Percentiles rank a stretch among this genome's conserved stretches.
Conservation (phyloP, 164 flowering plant genomes). For the Nymphaea colorata region DNA sequence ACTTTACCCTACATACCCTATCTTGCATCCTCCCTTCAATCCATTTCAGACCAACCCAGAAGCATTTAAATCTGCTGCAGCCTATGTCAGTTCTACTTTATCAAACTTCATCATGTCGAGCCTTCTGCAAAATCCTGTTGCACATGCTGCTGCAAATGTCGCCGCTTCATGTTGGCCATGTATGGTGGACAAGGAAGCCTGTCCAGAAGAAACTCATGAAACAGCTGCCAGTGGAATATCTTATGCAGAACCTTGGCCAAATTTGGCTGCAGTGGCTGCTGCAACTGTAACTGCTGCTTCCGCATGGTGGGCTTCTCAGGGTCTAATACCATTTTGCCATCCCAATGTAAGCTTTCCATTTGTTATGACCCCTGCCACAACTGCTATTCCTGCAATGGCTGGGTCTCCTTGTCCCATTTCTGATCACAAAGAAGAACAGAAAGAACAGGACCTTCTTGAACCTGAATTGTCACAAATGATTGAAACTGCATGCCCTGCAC, state of each 20-base stretch:
- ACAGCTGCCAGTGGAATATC: conserved; percentile 13
- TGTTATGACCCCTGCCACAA: conserved; percentile 25
- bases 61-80: conserved; percentile 27
- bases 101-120: conserved; percentile 51
- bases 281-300: conserved; percentile 93
- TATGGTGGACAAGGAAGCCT: conserved; percentile 25
- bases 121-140: conserved; percentile 74
- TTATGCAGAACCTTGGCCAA: conserved; percentile 18
- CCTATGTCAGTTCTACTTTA: conserved; percentile 47
- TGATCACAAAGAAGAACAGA: conserved; percentile 15
- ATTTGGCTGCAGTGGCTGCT: conserved; percentile 68
- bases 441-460: conserved; percentile 14
- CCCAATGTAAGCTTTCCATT: conserved; percentile 35
- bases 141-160: conserved; percentile 81
- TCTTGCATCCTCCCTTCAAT: conserved; percentile 36
- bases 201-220: conserved; percentile 17
- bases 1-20: conserved; percentile 30
- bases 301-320: conserved; percentile 99
- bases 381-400: conserved; percentile 23
- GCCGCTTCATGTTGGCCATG: conserved; percentile 68
- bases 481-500: conserved; percentile 29
- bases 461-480: conserved; percentile 31
- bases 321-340: conserved; percentile 58
- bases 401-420: conserved; percentile 17
- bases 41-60: conserved; percentile 34